phyloP scores from a whole-genome alignment of 2,329 filamentous ascomycete genomes.

The Macroventuria anomochaeta region DNA sequence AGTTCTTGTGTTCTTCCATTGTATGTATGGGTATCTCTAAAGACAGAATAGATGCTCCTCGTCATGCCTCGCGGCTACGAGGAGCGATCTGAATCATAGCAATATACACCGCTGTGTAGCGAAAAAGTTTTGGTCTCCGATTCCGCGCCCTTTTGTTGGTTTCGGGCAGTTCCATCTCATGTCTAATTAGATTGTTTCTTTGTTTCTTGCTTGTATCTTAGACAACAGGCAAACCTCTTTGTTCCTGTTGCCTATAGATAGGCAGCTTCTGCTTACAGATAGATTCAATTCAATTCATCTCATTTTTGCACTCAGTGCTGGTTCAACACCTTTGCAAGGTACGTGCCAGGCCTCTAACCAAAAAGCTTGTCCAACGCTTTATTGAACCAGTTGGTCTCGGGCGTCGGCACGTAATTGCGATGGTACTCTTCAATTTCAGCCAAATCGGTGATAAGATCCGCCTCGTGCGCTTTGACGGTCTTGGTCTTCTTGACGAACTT shows the following conservation, averaged over 20 bases:
- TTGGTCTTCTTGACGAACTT: conserved; percentile 72
- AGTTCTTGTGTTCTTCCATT: background rate
- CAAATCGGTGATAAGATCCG: conserved; percentile 68
- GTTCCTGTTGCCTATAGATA: too few species aligned
- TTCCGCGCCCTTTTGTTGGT: too few species aligned
- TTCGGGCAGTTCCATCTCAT: too few species aligned
- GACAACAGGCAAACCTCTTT: too few species aligned
- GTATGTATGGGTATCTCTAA: background rate
- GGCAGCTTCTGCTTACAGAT: too few species aligned
- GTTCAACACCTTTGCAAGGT: too few species aligned
- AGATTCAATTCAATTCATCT: too few species aligned
- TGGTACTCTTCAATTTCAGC: conserved; percentile 73
- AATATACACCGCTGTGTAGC: background rate
- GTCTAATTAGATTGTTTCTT: too few species aligned
- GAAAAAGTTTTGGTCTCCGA: too few species aligned
- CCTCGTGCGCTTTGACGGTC: conserved; percentile 62
- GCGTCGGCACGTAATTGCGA: conserved; percentile 62
- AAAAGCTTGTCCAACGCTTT: conserved; percentile 56
- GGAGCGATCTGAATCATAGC: background rate
- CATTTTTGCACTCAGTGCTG: too few species aligned
- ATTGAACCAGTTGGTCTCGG: conserved; percentile 55
- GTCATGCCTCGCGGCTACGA: background rate
- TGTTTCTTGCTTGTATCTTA: too few species aligned
- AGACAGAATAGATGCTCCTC: background rate
- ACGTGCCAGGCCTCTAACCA: too few species aligned